Base-by-base conservation (phyloP, 805 yeast genomes). In the Scheffersomyces coipomensis region DNA sequence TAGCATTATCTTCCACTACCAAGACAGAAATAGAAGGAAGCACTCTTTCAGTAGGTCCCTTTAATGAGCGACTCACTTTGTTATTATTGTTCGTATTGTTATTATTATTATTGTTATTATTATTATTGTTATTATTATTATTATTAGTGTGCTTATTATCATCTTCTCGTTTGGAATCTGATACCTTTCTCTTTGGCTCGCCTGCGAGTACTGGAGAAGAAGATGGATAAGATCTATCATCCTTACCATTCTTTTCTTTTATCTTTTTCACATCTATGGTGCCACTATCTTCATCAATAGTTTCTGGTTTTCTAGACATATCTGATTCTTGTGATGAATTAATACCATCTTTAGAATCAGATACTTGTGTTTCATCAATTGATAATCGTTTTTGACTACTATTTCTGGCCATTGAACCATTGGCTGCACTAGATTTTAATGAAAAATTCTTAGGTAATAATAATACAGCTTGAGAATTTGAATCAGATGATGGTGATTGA, bases 1-100 rank as follows among this genome's bases (percentile, higher is more conserved):
- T 90, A 26, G 89, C 83, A 62, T 93, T 93, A 70, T 93, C 99
- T 61, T 93, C 99, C 8, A 93, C 99, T 29, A 93, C 90, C 37
- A 93, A 66, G 1, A 93, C 96, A 30, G 88, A 88, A 30, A 93
- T 83, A 45, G 88, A 86, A 0, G 97, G 96, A 15, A 91, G 73
- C 16, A 93, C 90, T 38, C 81, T 83, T 15, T 76, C 77, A 4
- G 77, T 66, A 23, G 29, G 22, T 5, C 27, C 9, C 10, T 29
- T 35, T 15, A 21, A 13, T 5, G 16, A 18, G 16, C 34, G 5
- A 6, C 16, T 19, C 11, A 19, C 34, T 30, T 33, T 34, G 13
- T 27, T 29, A 24, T 17, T 23, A 16, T 22, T 33, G 19, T 18
- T 23, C 4, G 18, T 34, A 26, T 26, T 34, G 6, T 25, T 34